Base-by-base conservation (phyloP, 2,329 filamentous ascomycete genomes). In the Dryadomyces quercivorus region DNA sequence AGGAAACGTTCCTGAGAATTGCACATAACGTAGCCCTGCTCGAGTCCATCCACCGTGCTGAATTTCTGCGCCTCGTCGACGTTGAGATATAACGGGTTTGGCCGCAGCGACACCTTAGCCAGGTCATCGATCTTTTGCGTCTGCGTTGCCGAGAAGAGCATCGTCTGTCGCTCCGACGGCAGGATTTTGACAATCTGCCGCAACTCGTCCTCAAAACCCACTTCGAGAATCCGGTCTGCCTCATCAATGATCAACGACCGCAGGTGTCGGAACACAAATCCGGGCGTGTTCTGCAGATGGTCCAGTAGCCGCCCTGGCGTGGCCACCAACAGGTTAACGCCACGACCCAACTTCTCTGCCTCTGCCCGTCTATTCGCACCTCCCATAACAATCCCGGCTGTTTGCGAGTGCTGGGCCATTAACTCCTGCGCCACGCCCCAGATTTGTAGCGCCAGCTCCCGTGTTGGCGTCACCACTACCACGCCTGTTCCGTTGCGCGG, bases 151-250 rank as follows among this genome's bases (percentile, higher is more conserved):
- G 90, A 96, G 76, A 98, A 98, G n/a, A 98, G 80, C 85, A 95
- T 93, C 0, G 91, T 96, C 70, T 97, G 92, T 57, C 93, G 77
- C 56, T 94, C 84, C 61, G 85, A 86, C 49, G 91, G 88, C 18
- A 97, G 74, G 54, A 97, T 93, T 76, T 94, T 94, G 69, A 97
- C 85, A 62, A 98, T 95, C 68, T 94, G 86, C 60, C 88, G 80
- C 87, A 98, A 95, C 72, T 98, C 93, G 65, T 97, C 93, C 70
- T 98, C 93, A 76, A 98, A 98, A 63, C 93, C 92, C 59, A 96
- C 88, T 72, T 98, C 93, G 47, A 98, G 75, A 59, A 98, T 96
- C 50, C 93, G 85, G 67, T 98, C 93, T 18, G 93, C 93, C 72
- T 98, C 93, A 63, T 98, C 93, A 61, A 97, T 96, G 61, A 98